phyloP scores from a whole-genome alignment of 495 filamentous ascomycete species.

The Xylaria cubensis region DNA sequence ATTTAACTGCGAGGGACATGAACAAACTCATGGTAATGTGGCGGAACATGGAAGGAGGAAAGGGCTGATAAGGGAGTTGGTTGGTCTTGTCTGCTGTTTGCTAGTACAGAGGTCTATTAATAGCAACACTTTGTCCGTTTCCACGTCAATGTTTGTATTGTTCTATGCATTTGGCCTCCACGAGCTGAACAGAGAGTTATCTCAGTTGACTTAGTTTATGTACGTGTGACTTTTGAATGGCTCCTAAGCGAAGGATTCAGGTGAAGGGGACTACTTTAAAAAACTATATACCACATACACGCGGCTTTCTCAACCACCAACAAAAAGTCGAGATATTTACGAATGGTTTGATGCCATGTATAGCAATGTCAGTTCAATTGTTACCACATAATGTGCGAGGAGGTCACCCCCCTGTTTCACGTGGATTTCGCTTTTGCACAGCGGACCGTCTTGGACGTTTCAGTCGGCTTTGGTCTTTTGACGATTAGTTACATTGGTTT shows the following conservation, averaged over 20 bases:
- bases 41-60: neutral
- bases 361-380: neutral
- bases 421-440: neutral
- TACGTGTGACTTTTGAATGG: neutral
- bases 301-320: neutral
- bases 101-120: neutral
- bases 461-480: conserved; percentile 4
- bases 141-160: neutral
- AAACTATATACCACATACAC: neutral
- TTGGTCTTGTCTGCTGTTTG: neutral
- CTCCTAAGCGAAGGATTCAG: neutral
- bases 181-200: neutral
- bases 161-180: neutral
- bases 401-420: conserved; percentile 19
- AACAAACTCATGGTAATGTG: neutral
- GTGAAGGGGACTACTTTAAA: neutral
- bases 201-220: neutral
- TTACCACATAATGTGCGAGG: neutral
- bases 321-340: neutral
- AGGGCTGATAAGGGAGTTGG: neutral
- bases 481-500: neutral
- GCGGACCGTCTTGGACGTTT: conserved; percentile 1
- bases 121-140: neutral
- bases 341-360: neutral
- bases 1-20: neutral